These are phyloP conservation scores for Leccinum truebloodii DNA, from an alignment of 768 basidiomycete species.

Conservation along the genomic window DNA sequence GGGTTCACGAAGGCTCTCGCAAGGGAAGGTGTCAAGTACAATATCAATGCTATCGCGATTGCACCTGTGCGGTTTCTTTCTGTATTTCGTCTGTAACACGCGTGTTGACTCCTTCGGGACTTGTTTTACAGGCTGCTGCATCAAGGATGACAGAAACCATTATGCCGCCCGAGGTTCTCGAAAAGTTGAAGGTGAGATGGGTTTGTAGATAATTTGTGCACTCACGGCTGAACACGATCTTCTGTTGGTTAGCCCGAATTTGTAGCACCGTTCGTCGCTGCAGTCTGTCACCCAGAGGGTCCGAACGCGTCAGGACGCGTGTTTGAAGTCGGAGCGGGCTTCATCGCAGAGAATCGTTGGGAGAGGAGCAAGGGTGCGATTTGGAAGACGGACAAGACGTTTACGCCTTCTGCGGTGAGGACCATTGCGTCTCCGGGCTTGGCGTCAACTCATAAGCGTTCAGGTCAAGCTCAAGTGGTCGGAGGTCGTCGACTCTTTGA, in stretches of 20 bases:
- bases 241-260: slow-evolving; percentile 62
- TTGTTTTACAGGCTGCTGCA: slow-evolving; percentile 66
- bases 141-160: slow-evolving; percentile 95
- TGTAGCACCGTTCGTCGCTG: slow-evolving; percentile 90
- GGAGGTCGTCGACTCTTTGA: slow-evolving; percentile 77
- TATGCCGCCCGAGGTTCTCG: slow-evolving; percentile 93
- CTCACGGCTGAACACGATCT: background rate
- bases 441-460: background rate
- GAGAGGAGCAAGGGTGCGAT: slow-evolving; percentile 84
- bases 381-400: slow-evolving; percentile 87
- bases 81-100: background rate
- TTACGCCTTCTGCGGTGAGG: slow-evolving; percentile 91
- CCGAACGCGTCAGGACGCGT: slow-evolving; percentile 78
- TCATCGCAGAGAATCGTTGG: slow-evolving; percentile 89
- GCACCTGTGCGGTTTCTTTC: slow-evolving; percentile 66
- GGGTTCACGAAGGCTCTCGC: slow-evolving; percentile 93
- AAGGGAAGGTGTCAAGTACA: slow-evolving; percentile 88
- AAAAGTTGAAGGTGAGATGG: slow-evolving; percentile 65
- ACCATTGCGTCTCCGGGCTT: background rate
- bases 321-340: slow-evolving; percentile 94
- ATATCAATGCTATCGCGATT: slow-evolving; percentile 83
- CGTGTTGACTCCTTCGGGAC: background rate
- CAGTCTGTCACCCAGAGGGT: slow-evolving; percentile 83
- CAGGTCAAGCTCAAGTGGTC: slow-evolving; percentile 84
- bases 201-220: background rate